Evolutionary conservation across 257 asterid species (phyloP).

Genomic region (Solanum paucissectum): DNA sequence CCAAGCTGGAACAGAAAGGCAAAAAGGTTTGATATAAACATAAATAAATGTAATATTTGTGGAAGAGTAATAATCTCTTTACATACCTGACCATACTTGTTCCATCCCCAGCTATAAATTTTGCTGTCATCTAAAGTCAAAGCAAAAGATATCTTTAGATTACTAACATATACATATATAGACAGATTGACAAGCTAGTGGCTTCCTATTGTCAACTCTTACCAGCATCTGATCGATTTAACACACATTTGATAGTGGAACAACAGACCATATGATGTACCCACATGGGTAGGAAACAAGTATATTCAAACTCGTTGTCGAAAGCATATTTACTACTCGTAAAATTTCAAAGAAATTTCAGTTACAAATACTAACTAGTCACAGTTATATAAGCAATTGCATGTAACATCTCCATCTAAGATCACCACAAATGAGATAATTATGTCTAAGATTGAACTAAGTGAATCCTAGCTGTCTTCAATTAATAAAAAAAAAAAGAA

Average conservation of each 20-base stretch:
- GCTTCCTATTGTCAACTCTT: background rate
- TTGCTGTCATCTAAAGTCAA: conserved; percentile 34
- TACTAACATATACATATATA: background rate
- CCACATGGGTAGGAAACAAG: background rate
- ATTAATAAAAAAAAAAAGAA: background rate
- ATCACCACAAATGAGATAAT: background rate
- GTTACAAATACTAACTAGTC: background rate
- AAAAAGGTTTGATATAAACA: background rate
- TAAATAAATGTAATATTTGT: too few relatives aligned
- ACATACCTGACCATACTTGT: conserved; percentile 72
- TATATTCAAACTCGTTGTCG: background rate
- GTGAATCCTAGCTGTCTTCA: background rate
- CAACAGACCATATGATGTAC: background rate
- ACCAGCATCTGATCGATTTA: background rate
- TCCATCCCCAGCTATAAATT: conserved; percentile 76
- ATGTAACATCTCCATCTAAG: background rate
- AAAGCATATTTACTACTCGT: background rate
- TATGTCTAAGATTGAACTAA: background rate
- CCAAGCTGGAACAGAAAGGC: conserved; percentile 40
- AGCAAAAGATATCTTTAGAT: background rate
- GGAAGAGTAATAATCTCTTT: background rate
- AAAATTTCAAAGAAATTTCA: background rate
- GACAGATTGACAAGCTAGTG: background rate
- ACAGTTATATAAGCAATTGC: background rate
- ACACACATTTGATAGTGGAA: background rate